Evolutionary conservation across 441 rosid species (phyloP), one percentile per base, ranked within the genome.

Genomic region (Adansonia rubrostipa): DNA sequence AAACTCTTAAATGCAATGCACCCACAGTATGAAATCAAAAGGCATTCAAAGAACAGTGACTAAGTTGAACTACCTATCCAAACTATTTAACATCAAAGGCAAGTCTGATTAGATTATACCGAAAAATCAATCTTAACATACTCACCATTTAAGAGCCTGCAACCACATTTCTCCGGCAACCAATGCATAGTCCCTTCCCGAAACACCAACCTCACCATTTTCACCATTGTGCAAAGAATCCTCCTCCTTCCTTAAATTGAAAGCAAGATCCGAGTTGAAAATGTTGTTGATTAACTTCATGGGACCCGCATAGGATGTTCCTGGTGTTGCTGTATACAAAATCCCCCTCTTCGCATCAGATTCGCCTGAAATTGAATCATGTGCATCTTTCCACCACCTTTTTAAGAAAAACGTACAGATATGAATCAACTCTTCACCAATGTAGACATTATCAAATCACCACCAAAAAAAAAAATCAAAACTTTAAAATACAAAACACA

Each of bases 371-470:
- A 79, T 51, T 56, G 93, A 85, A 79, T 83, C 92, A 40, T 83
- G 87, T 0, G 97, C 92, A 81, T 90, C 97, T 82, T 86, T 93
- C 99, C 98, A 94, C 99, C 99, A 94, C 90, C 99, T 96, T 81
- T 36, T 80, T 82, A 84, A 68, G 36, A 42, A 28, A 77, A 72
- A 69, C 40, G 45, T 51, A 22, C 5, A 64, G 5, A 73, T 10
- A 40, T 47, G 40, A 76, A 73, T 58, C 73, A 81, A 57, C 58
- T 36, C 44, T 67, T 60, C 66, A 63, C 44, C 75, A 79, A 80
- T 67, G 78, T 80, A 80, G 76, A 11, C 44, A 81, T 6, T 15
- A 62, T 47, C 76, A 66, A 68, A 70, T 57, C 68, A 63, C 42
- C 42, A 36, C 6, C 40, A 5, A 62, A 63, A 15, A 28, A 24